phyloP scores from a whole-genome alignment of 2,329 filamentous ascomycete genomes.

The Colletotrichum melonis region DNA sequence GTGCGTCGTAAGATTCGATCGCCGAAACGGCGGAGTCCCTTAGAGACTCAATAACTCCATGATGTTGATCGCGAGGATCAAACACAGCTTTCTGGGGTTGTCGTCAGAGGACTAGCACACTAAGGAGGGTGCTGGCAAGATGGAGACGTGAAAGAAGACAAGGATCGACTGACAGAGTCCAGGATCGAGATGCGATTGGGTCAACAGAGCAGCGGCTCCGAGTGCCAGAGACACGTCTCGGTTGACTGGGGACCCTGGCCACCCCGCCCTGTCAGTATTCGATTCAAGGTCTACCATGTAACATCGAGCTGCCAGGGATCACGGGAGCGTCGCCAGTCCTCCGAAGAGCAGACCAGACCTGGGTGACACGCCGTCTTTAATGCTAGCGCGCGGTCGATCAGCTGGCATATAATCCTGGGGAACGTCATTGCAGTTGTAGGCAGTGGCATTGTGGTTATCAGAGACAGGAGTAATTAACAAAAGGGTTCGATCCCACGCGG shows the following conservation, averaged over 20 bases:
- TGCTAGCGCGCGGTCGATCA: background rate
- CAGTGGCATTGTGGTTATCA: background rate
- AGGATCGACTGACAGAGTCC: background rate
- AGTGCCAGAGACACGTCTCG: background rate
- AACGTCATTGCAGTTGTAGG: background rate
- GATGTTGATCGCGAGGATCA: background rate
- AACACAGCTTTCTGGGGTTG: background rate
- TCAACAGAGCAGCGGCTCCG: background rate
- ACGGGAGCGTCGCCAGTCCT: background rate
- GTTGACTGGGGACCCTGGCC: background rate
- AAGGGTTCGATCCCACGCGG: constrained; percentile 4
- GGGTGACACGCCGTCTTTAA: background rate
- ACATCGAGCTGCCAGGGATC: background rate
- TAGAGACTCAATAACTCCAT: background rate
- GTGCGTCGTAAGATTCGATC: background rate
- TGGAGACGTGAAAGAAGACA: background rate
- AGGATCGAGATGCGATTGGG: constrained; percentile 26
- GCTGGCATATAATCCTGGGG: background rate
- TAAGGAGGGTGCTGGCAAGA: background rate
- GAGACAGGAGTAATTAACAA: background rate
- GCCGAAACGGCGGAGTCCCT: background rate
- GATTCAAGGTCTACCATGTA: background rate
- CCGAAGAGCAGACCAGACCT: background rate
- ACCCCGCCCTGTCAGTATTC: constrained; percentile 2
- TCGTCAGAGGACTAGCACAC: too few relatives aligned